Evolutionary conservation across 805 yeast species (phyloP), one percentile per base, ranked within the genome.

Genomic region (Wickerhamomyces silvicola): DNA sequence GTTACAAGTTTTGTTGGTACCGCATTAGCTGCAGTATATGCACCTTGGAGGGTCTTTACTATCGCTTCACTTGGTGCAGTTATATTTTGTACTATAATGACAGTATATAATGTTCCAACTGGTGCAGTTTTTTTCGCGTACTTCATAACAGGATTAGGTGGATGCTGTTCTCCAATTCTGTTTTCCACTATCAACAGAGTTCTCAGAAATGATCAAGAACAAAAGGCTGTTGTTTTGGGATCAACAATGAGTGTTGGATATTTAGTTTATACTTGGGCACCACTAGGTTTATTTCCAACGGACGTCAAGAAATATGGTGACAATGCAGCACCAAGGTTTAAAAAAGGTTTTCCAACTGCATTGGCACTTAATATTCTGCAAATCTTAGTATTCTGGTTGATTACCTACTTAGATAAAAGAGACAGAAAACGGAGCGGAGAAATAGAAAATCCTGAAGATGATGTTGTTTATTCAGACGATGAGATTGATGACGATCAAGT

Each of bases 231-330:
- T 15, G 31, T 28, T 5, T 15, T 28, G 25, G 31, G 31, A 4
- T 28, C 31, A 5, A 28, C 22, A 25, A 28, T 28, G 31, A 21
- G 31, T 15, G 16, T 28, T 21, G 31, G 31, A 3, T 28, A 28
- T 18, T 24, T 28, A n/a, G 21, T 28, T 8, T 28, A 28, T n/a
- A 28, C 31, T 5, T 28, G 31, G 31, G 31, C 31, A 4, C 31
- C 31, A 11, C 22, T 28, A 16, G 31, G 31, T 10, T 14, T 28
- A 10, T 28, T 28, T n/a, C 31, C 31, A 28, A 28, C 31, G 10
- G 31, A 20, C 7, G 25, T 20, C 7, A n/a, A n/a, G n/a, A 22
- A 10, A 5, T 28, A 28, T 15, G 31, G 31, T 3, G 10, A 14
- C 9, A 21, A 25, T 16, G 31, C 31, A 6, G 31, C 31, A 15